Evolutionary conservation across 768 basidiomycete species (phyloP).

Genomic region (Tylopilus vinaceipallidus): DNA sequence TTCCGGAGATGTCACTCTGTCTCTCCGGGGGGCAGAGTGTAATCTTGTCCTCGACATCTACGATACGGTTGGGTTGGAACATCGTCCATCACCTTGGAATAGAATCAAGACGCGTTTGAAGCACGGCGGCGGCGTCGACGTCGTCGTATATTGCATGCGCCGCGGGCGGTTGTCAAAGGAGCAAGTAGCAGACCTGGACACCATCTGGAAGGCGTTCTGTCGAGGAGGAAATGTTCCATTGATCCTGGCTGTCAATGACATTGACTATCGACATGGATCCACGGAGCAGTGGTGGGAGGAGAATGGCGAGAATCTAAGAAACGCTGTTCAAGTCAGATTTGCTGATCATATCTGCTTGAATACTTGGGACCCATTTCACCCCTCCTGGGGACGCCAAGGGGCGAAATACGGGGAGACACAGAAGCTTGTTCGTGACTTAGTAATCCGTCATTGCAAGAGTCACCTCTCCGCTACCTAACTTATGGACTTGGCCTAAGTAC

Average conservation of each 20-base stretch:
- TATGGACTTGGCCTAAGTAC: not conserved
- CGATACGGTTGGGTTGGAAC: constrained; percentile 23
- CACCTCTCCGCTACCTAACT: constrained; percentile 6
- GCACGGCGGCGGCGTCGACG: constrained; percentile 13
- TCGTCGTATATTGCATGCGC: constrained; percentile 39
- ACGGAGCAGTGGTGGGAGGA: constrained; percentile 20
- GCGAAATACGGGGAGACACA: constrained; percentile 19
- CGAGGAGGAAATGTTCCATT: constrained; percentile 8
- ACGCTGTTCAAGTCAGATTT: constrained; percentile 10
- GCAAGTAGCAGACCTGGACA: constrained; percentile 30
- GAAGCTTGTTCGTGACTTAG: constrained; percentile 9
- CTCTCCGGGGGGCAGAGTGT: not conserved
- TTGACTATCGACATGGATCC: constrained; percentile 18
- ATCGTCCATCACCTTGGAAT: constrained; percentile 12
- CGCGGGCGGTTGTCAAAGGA: constrained; percentile 34
- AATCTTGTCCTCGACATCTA: constrained; percentile 10
- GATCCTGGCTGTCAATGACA: constrained; percentile 16
- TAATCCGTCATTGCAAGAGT: constrained; percentile 12
- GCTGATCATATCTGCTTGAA: constrained; percentile 19
- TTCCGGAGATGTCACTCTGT: not conserved
- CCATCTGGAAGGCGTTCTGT: constrained; percentile 25
- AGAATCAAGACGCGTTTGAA: constrained; percentile 13
- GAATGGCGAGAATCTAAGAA: constrained; percentile 10
- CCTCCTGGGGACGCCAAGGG: constrained; percentile 20
- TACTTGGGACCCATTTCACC: constrained; percentile 11